phyloP scores from a whole-genome alignment of 768 basidiomycete species.

The Clathrus columnatus region DNA sequence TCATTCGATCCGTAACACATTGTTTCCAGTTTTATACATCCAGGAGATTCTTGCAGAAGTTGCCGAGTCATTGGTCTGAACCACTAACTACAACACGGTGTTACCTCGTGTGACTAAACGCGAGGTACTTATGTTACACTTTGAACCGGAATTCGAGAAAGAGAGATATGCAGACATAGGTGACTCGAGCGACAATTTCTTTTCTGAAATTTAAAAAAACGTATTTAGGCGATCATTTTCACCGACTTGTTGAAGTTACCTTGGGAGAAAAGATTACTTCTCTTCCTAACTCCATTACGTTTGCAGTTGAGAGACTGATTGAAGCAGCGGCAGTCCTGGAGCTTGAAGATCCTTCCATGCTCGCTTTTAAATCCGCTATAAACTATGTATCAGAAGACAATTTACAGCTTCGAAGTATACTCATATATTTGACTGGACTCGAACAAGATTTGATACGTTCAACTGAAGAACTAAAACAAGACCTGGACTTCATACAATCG shows the following conservation, averaged over 20 bases:
- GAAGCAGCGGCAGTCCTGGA: not conserved
- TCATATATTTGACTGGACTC: not conserved
- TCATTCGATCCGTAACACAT: not conserved
- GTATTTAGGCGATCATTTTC: not conserved
- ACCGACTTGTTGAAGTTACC: not conserved
- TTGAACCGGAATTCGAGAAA: no score
- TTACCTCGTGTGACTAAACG: no score
- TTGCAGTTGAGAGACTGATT: not conserved
- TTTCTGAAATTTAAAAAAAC: not conserved
- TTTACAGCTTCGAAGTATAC: not conserved
- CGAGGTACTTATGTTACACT: no score
- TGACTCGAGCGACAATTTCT: no score
- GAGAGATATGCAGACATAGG: no score
- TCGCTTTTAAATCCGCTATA: not conserved
- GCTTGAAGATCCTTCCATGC: not conserved
- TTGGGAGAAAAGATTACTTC: not conserved
- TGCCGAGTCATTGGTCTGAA: not conserved
- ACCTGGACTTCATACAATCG: not conserved
- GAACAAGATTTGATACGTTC: not conserved
- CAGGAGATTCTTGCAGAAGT: not conserved
- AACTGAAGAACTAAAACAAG: not conserved
- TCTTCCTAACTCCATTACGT: not conserved
- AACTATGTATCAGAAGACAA: not conserved
- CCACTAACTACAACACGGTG: not conserved
- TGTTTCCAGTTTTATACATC: not conserved